Conservation (phyloP, 306 rosid genomes). For the Prunus salicina region DNA sequence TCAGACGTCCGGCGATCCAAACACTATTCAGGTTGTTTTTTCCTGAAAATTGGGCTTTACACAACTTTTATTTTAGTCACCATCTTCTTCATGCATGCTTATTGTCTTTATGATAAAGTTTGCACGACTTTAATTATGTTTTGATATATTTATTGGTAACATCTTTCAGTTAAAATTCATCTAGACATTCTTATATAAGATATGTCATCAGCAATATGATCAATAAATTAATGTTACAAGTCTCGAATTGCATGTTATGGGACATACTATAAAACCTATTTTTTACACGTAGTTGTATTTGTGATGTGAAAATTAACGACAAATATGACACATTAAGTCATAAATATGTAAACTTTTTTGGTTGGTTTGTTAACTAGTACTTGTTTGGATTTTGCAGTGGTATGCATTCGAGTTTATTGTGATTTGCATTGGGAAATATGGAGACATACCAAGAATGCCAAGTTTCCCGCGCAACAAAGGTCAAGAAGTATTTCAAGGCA, state of each 20-base stretch:
- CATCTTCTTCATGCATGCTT: neutral
- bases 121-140: neutral
- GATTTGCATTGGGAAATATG: constrained; percentile 57
- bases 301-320: too few species aligned
- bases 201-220: too few species aligned
- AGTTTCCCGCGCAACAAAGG: constrained; percentile 34
- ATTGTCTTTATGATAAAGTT: neutral
- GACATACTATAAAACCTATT: too few species aligned
- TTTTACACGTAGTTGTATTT: too few species aligned
- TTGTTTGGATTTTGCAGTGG: constrained; percentile 30
- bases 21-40: constrained; percentile 31
- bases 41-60: neutral
- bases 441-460: constrained; percentile 51
- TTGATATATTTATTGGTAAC: neutral
- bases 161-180: too few species aligned
- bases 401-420: constrained; percentile 56
- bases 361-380: neutral
- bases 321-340: neutral
- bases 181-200: too few species aligned
- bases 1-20: constrained; percentile 4
- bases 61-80: neutral
- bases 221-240: too few species aligned
- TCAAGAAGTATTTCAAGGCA: constrained; percentile 44
- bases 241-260: too few species aligned
- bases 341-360: neutral